These are phyloP conservation scores for Coprinellus micaceus DNA, from an alignment of 768 basidiomycete genomes.

Conservation along the genomic window DNA sequence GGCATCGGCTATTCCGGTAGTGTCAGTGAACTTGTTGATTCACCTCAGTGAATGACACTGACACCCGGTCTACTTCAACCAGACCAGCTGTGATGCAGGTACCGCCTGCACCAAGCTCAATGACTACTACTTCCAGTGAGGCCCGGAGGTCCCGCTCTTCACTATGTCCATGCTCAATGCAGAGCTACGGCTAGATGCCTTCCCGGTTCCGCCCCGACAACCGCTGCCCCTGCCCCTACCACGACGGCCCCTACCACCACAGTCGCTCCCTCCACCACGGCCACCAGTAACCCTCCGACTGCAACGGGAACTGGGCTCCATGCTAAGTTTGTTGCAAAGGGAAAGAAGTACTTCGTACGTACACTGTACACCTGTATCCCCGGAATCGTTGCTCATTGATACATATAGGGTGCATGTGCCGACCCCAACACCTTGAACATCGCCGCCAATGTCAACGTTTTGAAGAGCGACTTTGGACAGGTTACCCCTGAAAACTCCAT, in stretches of 20 bases:
- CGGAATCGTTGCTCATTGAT: not conserved
- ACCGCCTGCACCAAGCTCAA: slow-evolving; percentile 24
- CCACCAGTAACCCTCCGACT: slow-evolving; percentile 6
- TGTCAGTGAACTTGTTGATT: slow-evolving; percentile 12
- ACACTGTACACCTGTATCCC: not conserved
- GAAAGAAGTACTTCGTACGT: slow-evolving; percentile 33
- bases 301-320: slow-evolving; percentile 14
- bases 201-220: slow-evolving; percentile 15
- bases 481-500: slow-evolving; percentile 43
- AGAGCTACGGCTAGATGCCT: not conserved
- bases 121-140: slow-evolving; percentile 30
- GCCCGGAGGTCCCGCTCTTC: not conserved
- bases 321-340: slow-evolving; percentile 24
- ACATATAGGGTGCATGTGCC: slow-evolving; percentile 20
- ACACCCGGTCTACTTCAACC: not conserved
- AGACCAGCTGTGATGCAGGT: slow-evolving; percentile 22
- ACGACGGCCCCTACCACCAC: slow-evolving; percentile 7
- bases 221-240: slow-evolving; percentile 9
- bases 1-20: slow-evolving; percentile 25
- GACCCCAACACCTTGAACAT: slow-evolving; percentile 27
- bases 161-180: not conserved
- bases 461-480: slow-evolving; percentile 35
- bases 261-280: slow-evolving; percentile 5
- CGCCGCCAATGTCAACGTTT: slow-evolving; percentile 30
- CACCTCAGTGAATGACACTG: not conserved